These are phyloP conservation scores for Lactarius sanguifluus DNA, from an alignment of 768 basidiomycete species.

Conservation along the genomic window DNA sequence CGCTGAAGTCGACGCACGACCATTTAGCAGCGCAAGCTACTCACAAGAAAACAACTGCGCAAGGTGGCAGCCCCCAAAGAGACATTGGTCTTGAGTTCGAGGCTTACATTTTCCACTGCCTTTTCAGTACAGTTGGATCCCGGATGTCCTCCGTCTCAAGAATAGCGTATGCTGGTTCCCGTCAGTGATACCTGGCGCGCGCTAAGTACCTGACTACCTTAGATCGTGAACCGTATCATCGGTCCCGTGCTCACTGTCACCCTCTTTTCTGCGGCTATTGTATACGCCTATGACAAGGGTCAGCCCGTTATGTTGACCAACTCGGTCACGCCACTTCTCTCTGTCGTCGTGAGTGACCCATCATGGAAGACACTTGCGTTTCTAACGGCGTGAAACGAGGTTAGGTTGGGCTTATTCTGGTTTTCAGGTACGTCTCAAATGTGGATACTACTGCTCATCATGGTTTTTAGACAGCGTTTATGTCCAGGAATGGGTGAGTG, in stretches of 20 bases:
- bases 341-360: constrained; percentile 69
- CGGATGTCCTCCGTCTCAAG: constrained; percentile 81
- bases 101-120: background rate
- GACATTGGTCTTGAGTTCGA: background rate
- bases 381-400: constrained; percentile 2
- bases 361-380: background rate
- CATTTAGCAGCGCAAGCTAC: constrained; percentile 25
- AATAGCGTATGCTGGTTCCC: constrained; percentile 60
- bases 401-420: constrained; percentile 85
- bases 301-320: constrained; percentile 68
- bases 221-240: constrained; percentile 71
- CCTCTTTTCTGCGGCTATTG: constrained; percentile 61
- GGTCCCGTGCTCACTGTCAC: constrained; percentile 87
- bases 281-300: constrained; percentile 58
- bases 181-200: background rate
- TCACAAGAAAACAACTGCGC: constrained; percentile 25
- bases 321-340: constrained; percentile 82
- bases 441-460: background rate
- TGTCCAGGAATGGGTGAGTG: constrained; percentile 59
- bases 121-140: constrained; percentile 80
- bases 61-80: constrained; percentile 24
- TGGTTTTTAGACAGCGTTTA: background rate
- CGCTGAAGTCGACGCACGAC: background rate
- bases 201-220: constrained; percentile 23
- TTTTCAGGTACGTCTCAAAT: constrained; percentile 67